phyloP scores from a whole-genome alignment of 139 green algal species.

The Chlorella sp. region DNA sequence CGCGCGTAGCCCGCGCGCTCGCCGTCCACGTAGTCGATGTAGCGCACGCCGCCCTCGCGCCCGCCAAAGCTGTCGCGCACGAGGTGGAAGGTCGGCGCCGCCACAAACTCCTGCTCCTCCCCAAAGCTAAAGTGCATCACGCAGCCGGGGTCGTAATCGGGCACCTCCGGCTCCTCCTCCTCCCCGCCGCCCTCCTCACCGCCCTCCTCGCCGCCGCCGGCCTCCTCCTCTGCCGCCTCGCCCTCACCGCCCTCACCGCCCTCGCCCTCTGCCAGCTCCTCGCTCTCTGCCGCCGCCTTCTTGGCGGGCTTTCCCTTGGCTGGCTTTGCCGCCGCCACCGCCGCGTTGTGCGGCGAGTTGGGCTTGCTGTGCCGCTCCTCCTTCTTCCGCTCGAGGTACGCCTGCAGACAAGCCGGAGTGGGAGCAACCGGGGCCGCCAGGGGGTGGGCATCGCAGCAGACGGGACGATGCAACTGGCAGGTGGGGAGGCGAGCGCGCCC shows the following conservation, averaged over 20 bases:
- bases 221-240: background rate
- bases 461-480: too few species aligned
- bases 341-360: slow-evolving; percentile 16
- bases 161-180: slow-evolving; percentile 5
- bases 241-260: slow-evolving; percentile 41
- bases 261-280: background rate
- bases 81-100: slow-evolving; percentile 33
- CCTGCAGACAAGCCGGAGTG: too few species aligned
- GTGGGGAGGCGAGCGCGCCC: too few species aligned
- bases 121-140: slow-evolving; percentile 48
- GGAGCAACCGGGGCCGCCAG: too few species aligned
- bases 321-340: slow-evolving; percentile 14
- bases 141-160: slow-evolving; percentile 30
- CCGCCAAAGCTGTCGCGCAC: slow-evolving; percentile 59
- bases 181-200: background rate
- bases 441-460: too few species aligned
- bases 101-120: slow-evolving; percentile 30
- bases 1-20: slow-evolving; percentile 49
- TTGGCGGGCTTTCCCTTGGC: slow-evolving; percentile 7
- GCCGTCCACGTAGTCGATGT: slow-evolving; percentile 59
- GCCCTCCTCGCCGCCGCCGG: slow-evolving; percentile 2
- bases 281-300: slow-evolving; percentile 11
- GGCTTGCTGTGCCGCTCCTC: slow-evolving; percentile 52
- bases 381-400: slow-evolving; percentile 68
- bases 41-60: slow-evolving; percentile 43